Evolutionary conservation across 345 rosid genomes (phyloP).

Genomic region (Sonneratia alba): DNA sequence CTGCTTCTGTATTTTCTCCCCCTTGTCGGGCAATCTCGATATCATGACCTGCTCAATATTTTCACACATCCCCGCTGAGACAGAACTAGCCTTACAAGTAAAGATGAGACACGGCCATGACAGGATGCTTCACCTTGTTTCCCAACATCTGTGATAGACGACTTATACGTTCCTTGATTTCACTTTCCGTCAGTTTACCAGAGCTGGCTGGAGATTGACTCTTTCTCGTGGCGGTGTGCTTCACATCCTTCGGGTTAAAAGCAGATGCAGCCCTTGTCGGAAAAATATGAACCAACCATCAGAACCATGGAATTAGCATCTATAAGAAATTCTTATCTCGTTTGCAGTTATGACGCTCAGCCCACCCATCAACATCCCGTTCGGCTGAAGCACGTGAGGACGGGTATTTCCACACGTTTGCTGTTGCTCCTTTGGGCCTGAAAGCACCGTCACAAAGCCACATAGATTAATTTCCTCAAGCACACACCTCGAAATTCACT

Average conservation of each 20-base stretch:
- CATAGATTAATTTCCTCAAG: background rate
- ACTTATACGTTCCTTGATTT: slow-evolving; percentile 56
- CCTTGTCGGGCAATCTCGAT: slow-evolving; percentile 70
- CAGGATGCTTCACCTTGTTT: slow-evolving; percentile 46
- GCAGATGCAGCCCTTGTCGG: slow-evolving; percentile 59
- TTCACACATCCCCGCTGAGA: background rate
- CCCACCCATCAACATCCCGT: slow-evolving; percentile 53
- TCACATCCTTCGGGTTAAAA: slow-evolving; percentile 77
- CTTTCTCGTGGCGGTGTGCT: slow-evolving; percentile 26
- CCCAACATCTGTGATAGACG: slow-evolving; percentile 40
- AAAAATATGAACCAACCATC: slow-evolving; percentile 5
- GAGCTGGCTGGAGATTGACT: slow-evolving; percentile 36
- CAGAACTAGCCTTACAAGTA: background rate
- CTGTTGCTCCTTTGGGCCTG: slow-evolving; percentile 33
- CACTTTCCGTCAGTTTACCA: slow-evolving; percentile 53
- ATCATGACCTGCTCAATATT: slow-evolving; percentile 37
- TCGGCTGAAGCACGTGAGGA: slow-evolving; percentile 35
- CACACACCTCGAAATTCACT: background rate
- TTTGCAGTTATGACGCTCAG: too few species aligned
- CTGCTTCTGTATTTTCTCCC: slow-evolving; percentile 60
- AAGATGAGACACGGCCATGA: background rate
- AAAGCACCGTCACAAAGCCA: slow-evolving; percentile 6
- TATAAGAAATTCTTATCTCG: too few species aligned
- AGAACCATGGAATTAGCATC: background rate
- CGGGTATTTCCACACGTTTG: slow-evolving; percentile 25